Percentiles rank a stretch among this genome's conserved stretches.
phyloP scores from a whole-genome alignment of 1,139 yeast species.

The Candida albicans region DNA sequence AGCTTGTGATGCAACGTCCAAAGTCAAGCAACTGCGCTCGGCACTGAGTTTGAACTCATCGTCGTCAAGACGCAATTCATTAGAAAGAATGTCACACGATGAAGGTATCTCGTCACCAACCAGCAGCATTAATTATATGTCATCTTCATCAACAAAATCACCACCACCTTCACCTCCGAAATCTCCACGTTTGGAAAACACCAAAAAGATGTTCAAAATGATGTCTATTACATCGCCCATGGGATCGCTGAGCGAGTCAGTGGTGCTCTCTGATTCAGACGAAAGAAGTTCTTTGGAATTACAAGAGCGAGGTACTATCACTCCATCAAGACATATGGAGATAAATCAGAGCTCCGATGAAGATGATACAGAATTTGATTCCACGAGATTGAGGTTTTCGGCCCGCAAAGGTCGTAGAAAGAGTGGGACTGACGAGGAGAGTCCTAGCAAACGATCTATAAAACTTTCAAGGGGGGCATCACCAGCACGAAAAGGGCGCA shows the following conservation, averaged over 20 bases:
- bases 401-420: conserved; percentile 3
- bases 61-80: neutral
- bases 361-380: conserved; percentile 12
- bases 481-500: neutral
- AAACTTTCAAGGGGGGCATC: conserved; percentile 5
- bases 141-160: conserved; percentile 9
- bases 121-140: conserved; percentile 5
- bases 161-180: conserved; percentile 18
- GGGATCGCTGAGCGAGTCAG: conserved; percentile 25
- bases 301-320: conserved; percentile 1
- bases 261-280: conserved; percentile 41
- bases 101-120: conserved; percentile 6
- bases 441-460: neutral
- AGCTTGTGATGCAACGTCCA: neutral
- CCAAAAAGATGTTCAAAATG: conserved; percentile 2
- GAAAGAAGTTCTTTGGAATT: conserved; percentile 33
- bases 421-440: conserved; percentile 4
- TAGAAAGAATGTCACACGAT: neutral
- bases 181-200: conserved; percentile 20
- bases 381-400: conserved; percentile 1
- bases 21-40: neutral
- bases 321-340: conserved; percentile 8
- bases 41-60: conserved; percentile 1
- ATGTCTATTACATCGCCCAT: conserved; percentile 2
- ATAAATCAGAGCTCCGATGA: conserved; percentile 11